Conservation (phyloP, 1,284 basidiomycete species). For the Tylopilus sp. region DNA sequence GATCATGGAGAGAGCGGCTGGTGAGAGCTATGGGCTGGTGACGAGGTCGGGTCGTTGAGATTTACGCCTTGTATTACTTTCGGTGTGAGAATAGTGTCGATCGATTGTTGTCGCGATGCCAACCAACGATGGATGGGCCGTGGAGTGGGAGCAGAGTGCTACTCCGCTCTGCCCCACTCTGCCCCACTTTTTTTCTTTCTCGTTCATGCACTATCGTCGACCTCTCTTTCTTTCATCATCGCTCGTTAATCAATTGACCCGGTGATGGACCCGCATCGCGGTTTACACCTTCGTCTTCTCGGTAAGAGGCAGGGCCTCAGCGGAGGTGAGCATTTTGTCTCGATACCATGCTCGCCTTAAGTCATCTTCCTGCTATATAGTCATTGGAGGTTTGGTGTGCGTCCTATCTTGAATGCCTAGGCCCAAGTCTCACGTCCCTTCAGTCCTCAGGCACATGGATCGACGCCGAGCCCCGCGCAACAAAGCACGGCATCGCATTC, state of each 20-base stretch:
- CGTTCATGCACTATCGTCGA: conserved; percentile 13
- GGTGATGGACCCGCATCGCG: conserved; percentile 21
- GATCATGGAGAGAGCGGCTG: conserved; percentile 83
- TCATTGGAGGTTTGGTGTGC: conserved; percentile 22
- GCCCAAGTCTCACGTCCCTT: not conserved
- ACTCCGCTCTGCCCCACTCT: not conserved
- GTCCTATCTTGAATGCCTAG: conserved; percentile 1
- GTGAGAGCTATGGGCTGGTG: conserved; percentile 44
- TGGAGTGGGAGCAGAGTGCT: conserved; percentile 18
- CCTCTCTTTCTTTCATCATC: conserved; percentile 20
- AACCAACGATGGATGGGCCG: conserved; percentile 13
- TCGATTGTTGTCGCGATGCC: conserved; percentile 30
- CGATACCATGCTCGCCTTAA: conserved; percentile 1
- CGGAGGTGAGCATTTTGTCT: conserved; percentile 24
- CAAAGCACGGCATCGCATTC: conserved; percentile 1
- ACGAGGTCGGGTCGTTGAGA: conserved; percentile 29
- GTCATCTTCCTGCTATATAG: conserved; percentile 8
- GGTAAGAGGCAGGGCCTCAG: conserved; percentile 32
- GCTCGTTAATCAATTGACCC: conserved; percentile 18
- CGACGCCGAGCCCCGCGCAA: conserved; percentile 1
- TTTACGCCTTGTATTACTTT: too few relatives aligned
- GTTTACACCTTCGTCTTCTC: conserved; percentile 19
- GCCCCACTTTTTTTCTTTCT: not conserved
- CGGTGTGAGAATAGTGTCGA: too few relatives aligned
- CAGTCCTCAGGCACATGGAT: conserved; percentile 6